A percentile compares a stretch with the other conserved stretches of the same genome.
Conservation (phyloP, 2,329 filamentous ascomycete species). For the Penicillium freii region DNA sequence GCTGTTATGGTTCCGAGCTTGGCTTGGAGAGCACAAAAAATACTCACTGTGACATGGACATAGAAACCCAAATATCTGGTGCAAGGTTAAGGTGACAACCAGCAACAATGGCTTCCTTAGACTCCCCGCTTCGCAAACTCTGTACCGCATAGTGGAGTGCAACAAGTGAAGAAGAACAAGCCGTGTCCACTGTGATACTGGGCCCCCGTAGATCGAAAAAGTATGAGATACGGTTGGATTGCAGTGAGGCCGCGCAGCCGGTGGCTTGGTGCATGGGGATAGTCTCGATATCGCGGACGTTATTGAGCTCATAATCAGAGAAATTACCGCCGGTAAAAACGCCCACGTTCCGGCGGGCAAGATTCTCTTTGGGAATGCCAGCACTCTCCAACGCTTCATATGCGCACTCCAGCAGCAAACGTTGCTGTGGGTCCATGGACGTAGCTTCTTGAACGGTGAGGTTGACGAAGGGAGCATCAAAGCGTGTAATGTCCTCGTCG, state of each 20-base stretch:
- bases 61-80: constrained; percentile 29
- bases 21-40: not conserved
- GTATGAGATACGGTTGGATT: constrained; percentile 30
- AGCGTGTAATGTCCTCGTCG: constrained; percentile 25
- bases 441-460: constrained; percentile 26
- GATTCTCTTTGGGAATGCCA: constrained; percentile 28
- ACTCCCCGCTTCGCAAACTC: constrained; percentile 26
- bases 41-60: constrained; percentile 27
- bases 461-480: constrained; percentile 30
- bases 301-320: constrained; percentile 26
- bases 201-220: constrained; percentile 32
- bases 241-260: constrained; percentile 21
- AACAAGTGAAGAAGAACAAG: constrained; percentile 29
- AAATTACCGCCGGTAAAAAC: constrained; percentile 25
- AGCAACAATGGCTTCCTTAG: constrained; percentile 25
- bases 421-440: constrained; percentile 29
- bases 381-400: constrained; percentile 32
- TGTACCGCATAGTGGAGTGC: constrained; percentile 31
- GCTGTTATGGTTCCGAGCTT: not conserved
- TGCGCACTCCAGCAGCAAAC: constrained; percentile 25
- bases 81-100: constrained; percentile 27
- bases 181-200: constrained; percentile 30
- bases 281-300: constrained; percentile 25
- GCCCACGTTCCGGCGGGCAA: constrained; percentile 23
- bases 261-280: constrained; percentile 22